Conservation (phyloP, 768 basidiomycete genomes). For the Daedalea quercina region DNA sequence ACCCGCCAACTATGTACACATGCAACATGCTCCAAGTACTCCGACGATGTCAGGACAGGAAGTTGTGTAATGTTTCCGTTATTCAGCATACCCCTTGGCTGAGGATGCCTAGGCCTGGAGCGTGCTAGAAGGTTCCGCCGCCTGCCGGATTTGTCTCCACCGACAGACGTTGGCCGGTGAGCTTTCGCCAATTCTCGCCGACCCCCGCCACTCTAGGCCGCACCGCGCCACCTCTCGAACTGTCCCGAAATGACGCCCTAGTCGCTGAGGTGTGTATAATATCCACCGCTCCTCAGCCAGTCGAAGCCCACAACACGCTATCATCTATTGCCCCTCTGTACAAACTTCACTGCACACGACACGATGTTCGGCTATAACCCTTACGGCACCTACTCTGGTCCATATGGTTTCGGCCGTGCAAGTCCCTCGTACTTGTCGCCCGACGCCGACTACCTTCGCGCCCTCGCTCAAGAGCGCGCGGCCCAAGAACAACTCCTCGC, state of each 20-base stretch:
- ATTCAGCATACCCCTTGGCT: too few relatives aligned
- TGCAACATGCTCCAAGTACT: too few relatives aligned
- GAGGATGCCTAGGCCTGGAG: not conserved
- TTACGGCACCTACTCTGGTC: not conserved
- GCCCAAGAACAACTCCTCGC: constrained; percentile 21
- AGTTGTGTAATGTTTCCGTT: too few relatives aligned
- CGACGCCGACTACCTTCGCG: constrained; percentile 19
- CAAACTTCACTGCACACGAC: not conserved
- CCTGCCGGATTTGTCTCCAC: not conserved
- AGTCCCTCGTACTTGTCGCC: not conserved
- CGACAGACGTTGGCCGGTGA: not conserved
- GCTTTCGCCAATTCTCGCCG: not conserved
- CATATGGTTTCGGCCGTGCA: not conserved
- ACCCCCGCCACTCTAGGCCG: not conserved
- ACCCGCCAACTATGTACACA: too few relatives aligned
- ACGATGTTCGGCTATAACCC: constrained; percentile 3
- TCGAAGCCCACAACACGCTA: not conserved
- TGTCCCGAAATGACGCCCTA: not conserved
- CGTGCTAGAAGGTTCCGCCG: not conserved
- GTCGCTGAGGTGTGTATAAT: not conserved
- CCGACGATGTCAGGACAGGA: too few relatives aligned
- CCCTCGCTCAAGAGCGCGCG: constrained; percentile 23
- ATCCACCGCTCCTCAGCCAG: not conserved
- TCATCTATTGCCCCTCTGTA: not conserved
- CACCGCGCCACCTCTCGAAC: not conserved